Base-by-base conservation (phyloP, 306 rosid genomes). In the Prosopis cineraria region DNA sequence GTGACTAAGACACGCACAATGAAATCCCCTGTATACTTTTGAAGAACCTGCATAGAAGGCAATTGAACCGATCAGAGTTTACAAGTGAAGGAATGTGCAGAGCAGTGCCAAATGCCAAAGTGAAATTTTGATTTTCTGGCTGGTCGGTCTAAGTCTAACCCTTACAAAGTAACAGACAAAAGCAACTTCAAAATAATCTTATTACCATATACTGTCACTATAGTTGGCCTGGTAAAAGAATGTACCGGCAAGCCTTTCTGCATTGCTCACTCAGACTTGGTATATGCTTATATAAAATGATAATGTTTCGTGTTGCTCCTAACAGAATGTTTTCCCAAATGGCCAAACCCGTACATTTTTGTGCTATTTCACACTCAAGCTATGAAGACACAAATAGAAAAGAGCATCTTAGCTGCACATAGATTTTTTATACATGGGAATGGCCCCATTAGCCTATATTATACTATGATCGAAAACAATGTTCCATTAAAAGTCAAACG, bases 221-320 rank as follows among this genome's bases (percentile, higher is more conserved):
- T 47, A 40, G 72, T 62, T 79, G 80, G 81, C 84, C 63, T 52
- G 71, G 79, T 75, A 75, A 75, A 79, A 36, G 13, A 79, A 47
- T 74, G 52, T 65, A 66, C 22, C 66, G 17, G 52, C 60, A 44
- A 76, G 27, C 39, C 47, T 59, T 47, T 47, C 31, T 65, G 72
- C 83, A 31, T 63, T 82, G 76, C 36, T 16, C 78, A 62, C 22
- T 63, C 74, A 55, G 78, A 76, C 71, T 76, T 31, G 0, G 11
- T 40, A 73, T 48, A n/a, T n/a, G n/a, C n/a, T n/a, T n/a, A n/a
- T n/a, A 72, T 68, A 73, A 63, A 63, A 58, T 60, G 27, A 71
- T 3, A 4, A 9, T 55, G 73, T 62, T 83, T 78, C 83, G 78
- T 47, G 83, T 68, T 59, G 69, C 74, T 59, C 62, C 14, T 75